These are phyloP conservation scores for Haplosporangium sp. DNA, from an alignment of 371 early-diverging fungal genomes.

Conservation along the genomic window DNA sequence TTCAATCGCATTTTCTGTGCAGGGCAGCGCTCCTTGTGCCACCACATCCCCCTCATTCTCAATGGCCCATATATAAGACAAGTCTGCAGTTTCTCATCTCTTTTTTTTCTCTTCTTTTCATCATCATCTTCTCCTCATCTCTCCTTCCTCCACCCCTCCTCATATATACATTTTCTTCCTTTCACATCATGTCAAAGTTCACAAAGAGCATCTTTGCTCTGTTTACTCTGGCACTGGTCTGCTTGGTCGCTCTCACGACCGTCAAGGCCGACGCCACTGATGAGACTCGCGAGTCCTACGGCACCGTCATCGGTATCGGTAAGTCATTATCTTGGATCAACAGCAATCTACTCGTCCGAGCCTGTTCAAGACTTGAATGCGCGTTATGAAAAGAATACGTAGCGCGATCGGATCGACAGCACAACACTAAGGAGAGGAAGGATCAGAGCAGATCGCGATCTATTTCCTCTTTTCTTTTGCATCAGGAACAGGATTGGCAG, in stretches of 20 bases:
- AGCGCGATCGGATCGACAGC: neutral
- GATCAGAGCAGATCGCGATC: too few relatives aligned
- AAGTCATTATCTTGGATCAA: conserved; percentile 13
- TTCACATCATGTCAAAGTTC: conserved; percentile 51
- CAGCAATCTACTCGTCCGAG: neutral
- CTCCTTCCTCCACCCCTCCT: conserved; percentile 1
- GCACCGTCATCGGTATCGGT: conserved; percentile 87
- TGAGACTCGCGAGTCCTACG: conserved; percentile 53
- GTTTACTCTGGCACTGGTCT: conserved; percentile 49
- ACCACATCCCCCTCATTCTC: too few relatives aligned
- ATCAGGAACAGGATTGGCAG: too few relatives aligned
- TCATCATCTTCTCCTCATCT: conserved; percentile 10
- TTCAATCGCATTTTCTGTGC: neutral
- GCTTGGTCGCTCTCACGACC: conserved; percentile 47
- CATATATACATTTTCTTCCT: conserved; percentile 3
- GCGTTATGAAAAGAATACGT: too few relatives aligned
- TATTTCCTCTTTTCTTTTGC: too few relatives aligned
- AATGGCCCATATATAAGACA: too few relatives aligned
- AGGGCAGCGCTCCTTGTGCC: too few relatives aligned
- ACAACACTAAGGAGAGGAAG: too few relatives aligned
- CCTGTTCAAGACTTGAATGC: too few relatives aligned
- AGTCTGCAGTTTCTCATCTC: conserved; percentile 2
- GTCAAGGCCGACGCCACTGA: conserved; percentile 44
- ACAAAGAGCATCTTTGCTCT: conserved; percentile 51
- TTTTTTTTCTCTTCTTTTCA: conserved; percentile 12